phyloP scores from a whole-genome alignment of 345 rosid species.

The Melaleuca quinquenervia region DNA sequence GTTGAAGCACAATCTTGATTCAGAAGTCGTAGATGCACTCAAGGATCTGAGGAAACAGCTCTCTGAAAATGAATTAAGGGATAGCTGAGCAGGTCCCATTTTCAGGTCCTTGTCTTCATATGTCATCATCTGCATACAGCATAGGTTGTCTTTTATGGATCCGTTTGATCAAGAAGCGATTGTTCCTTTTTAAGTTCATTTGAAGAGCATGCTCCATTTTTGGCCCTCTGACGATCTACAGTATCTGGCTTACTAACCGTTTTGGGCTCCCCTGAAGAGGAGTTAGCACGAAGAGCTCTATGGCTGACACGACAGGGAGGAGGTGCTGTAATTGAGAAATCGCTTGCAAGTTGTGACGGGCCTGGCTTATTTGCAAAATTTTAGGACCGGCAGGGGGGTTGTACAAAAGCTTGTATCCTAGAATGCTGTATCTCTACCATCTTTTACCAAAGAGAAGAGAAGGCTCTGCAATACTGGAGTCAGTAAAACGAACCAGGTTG shows the following conservation, averaged over 20 bases:
- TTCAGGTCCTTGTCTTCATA: not conserved
- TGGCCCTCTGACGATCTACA: not conserved
- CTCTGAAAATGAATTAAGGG: slow-evolving; percentile 30
- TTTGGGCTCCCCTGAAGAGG: not conserved
- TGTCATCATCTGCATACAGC: not conserved
- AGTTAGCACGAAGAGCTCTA: not conserved
- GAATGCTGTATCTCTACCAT: not conserved
- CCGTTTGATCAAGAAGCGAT: not conserved
- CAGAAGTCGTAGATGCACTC: slow-evolving; percentile 83
- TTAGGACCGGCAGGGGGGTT: not conserved
- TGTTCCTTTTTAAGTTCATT: not conserved
- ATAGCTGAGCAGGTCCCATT: slow-evolving; percentile 13
- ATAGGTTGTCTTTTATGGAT: not conserved
- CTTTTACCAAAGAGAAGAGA: not conserved
- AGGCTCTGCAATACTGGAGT: not conserved
- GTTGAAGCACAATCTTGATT: slow-evolving; percentile 76
- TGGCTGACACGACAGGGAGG: not conserved
- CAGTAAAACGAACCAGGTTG: not conserved
- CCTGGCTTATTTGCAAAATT: not conserved
- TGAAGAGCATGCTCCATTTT: not conserved
- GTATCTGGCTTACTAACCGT: not conserved
- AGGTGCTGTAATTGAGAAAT: not conserved
- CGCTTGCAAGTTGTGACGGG: not conserved
- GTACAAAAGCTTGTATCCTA: not conserved
- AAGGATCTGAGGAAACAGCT: slow-evolving; percentile 69